Percentiles rank a stretch among this genome's conserved stretches.
Conservation (phyloP, 495 filamentous ascomycete genomes). For the Aspergillus olivimuriae region DNA sequence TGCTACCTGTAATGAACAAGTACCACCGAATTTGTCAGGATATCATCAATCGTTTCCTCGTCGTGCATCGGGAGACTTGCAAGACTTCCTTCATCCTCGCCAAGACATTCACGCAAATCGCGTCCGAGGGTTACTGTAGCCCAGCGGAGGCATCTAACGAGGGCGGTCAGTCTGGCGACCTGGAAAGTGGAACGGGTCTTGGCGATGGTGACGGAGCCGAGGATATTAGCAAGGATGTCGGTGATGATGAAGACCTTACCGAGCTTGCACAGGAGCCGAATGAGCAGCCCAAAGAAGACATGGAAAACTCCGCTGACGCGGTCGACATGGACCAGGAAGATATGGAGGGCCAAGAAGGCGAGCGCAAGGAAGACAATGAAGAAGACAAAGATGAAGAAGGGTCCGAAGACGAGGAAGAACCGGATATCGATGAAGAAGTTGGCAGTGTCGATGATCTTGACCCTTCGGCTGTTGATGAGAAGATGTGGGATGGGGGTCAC, state of each 20-base stretch:
- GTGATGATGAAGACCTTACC: conserved; percentile 85
- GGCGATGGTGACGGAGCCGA: conserved; percentile 92
- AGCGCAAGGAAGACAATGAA: conserved; percentile 59
- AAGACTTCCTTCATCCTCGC: conserved; percentile 68
- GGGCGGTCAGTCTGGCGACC: conserved; percentile 59
- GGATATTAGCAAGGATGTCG: conserved; percentile 95
- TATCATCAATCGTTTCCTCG: conserved; percentile 43
- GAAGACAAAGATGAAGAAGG: conserved; percentile 58
- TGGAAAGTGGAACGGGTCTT: conserved; percentile 92
- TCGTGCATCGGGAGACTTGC: conserved; percentile 60
- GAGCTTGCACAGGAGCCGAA: conserved; percentile 75
- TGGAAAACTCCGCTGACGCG: conserved; percentile 70
- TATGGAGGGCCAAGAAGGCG: conserved; percentile 42
- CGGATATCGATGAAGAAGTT: conserved; percentile 78
- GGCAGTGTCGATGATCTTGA: conserved; percentile 88
- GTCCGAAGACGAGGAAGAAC: conserved; percentile 50
- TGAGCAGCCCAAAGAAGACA: conserved; percentile 56
- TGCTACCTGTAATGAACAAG: conserved; percentile 68
- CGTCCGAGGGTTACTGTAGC: conserved; percentile 82
- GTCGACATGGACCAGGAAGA: conserved; percentile 93
- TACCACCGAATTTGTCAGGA: conserved; percentile 57
- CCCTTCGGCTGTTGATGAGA: conserved; percentile 86
- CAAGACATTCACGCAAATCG: conserved; percentile 67
- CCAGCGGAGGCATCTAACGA: conserved; percentile 71
- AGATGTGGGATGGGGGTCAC: conserved; percentile 87